Conservation (phyloP, 1,284 basidiomycete genomes). For the Phellopilus nigrolimitatus region DNA sequence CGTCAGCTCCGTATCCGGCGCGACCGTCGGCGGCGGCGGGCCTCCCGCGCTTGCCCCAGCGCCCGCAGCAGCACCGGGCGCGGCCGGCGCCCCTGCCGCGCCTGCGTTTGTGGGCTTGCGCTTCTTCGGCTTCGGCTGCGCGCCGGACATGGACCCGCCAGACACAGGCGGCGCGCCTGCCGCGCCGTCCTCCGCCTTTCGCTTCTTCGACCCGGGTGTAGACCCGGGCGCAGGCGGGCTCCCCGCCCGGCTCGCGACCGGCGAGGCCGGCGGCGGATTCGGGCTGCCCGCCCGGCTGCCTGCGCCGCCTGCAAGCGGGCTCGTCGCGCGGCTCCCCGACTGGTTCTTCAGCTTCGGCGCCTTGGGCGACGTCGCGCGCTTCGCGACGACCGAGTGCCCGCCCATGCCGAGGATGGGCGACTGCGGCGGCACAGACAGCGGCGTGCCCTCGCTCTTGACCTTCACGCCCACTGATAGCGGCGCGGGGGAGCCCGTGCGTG, state of each 20-base stretch:
- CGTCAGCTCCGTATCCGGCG: constrained; percentile 41
- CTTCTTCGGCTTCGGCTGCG: constrained; percentile 57
- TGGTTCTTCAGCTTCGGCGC: constrained; percentile 49
- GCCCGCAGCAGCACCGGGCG: constrained; percentile 28
- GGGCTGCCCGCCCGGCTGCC: constrained; percentile 25
- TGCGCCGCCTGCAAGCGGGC: constrained; percentile 30
- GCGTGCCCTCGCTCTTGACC: constrained; percentile 12
- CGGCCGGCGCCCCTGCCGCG: constrained; percentile 37
- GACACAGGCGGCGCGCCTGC: constrained; percentile 24
- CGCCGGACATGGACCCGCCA: constrained; percentile 28
- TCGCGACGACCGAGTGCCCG: constrained; percentile 73
- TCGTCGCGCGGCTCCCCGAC: constrained; percentile 42
- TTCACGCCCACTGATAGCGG: neutral
- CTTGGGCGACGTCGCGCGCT: constrained; percentile 77
- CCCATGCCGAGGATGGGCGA: constrained; percentile 46
- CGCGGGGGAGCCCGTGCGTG: constrained; percentile 13
- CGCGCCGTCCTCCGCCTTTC: constrained; percentile 58
- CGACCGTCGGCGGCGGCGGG: neutral
- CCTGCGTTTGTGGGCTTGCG: constrained; percentile 45
- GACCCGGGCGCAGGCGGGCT: constrained; percentile 31
- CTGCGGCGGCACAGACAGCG: constrained; percentile 23
- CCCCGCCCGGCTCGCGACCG: constrained; percentile 24
- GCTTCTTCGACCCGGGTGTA: constrained; percentile 46
- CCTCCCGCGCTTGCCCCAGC: constrained; percentile 36
- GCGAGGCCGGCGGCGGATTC: constrained; percentile 18